These are phyloP conservation scores for Coemansia sp. DNA, from an alignment of 192 early-diverging fungal genomes.

Conservation along the genomic window DNA sequence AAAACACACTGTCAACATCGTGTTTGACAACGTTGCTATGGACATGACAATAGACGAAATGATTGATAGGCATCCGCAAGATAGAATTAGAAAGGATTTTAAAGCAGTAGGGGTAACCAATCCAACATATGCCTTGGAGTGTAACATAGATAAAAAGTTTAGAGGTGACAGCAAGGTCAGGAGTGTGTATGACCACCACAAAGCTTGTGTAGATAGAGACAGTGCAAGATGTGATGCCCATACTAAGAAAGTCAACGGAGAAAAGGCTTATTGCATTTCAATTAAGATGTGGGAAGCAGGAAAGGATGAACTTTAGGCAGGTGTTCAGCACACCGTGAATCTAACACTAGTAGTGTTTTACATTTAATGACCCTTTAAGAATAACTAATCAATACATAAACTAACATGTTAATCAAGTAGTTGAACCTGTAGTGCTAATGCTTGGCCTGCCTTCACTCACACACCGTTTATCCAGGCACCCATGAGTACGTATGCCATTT, in stretches of 20 bases:
- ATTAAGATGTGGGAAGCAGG: not conserved
- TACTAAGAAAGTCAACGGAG: not conserved
- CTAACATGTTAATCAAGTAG: not conserved
- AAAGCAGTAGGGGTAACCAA: not conserved
- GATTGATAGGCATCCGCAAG: not conserved
- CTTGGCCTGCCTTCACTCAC: not conserved
- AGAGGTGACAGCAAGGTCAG: not conserved
- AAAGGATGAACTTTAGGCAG: not conserved
- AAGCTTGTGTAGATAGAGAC: not conserved
- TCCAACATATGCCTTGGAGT: not conserved
- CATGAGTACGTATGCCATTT: too few species aligned
- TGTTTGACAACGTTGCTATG: too few species aligned
- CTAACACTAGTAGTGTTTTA: too few species aligned
- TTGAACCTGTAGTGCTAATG: not conserved
- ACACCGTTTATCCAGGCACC: not conserved
- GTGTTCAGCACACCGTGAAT: too few species aligned
- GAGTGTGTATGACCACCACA: not conserved
- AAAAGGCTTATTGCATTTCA: not conserved
- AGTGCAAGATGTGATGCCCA: not conserved
- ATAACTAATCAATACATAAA: too few species aligned
- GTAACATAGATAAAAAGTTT: not conserved
- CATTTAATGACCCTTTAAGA: too few species aligned
- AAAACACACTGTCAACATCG: too few species aligned
- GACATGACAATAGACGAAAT: not conserved
- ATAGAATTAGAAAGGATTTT: not conserved